Conservation (phyloP, 176 grass and related monocot genomes). For the Tillandsia fasciculata region DNA sequence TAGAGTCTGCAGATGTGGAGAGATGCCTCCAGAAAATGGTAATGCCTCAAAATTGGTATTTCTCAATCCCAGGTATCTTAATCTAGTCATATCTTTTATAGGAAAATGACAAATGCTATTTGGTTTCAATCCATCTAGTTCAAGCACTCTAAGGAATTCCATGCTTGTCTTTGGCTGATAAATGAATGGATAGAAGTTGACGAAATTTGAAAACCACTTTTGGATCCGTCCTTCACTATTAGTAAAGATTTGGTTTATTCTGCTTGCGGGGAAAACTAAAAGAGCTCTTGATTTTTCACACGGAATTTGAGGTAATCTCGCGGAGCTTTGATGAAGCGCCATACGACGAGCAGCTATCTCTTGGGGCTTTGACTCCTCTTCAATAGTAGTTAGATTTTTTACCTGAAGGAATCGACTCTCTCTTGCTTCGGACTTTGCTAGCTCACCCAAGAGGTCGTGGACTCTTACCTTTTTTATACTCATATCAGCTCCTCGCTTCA, state of each 20-base stretch:
- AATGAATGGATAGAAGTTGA: neutral
- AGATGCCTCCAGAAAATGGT: neutral
- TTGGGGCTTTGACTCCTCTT: too few relatives aligned
- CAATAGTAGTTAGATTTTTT: too few relatives aligned
- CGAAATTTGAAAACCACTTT: neutral
- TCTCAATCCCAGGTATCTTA: conserved; percentile 1
- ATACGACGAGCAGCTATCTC: too few relatives aligned
- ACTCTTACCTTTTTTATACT: too few relatives aligned
- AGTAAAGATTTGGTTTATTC: neutral
- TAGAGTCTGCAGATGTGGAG: neutral
- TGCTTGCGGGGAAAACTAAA: neutral
- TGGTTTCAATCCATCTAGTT: neutral
- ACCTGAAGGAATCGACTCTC: too few relatives aligned
- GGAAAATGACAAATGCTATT: neutral
- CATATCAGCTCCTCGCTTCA: too few relatives aligned
- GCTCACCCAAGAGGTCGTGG: too few relatives aligned
- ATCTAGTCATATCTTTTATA: neutral
- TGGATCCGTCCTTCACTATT: neutral
- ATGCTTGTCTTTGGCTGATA: neutral
- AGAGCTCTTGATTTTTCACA: neutral
- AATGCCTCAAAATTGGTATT: neutral
- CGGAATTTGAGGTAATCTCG: neutral
- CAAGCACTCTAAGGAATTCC: neutral
- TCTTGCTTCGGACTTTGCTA: too few relatives aligned
- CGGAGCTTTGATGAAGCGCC: too few relatives aligned